Evolutionary conservation across 495 filamentous ascomycete species (phyloP).

Genomic region (Glonium stellatum): DNA sequence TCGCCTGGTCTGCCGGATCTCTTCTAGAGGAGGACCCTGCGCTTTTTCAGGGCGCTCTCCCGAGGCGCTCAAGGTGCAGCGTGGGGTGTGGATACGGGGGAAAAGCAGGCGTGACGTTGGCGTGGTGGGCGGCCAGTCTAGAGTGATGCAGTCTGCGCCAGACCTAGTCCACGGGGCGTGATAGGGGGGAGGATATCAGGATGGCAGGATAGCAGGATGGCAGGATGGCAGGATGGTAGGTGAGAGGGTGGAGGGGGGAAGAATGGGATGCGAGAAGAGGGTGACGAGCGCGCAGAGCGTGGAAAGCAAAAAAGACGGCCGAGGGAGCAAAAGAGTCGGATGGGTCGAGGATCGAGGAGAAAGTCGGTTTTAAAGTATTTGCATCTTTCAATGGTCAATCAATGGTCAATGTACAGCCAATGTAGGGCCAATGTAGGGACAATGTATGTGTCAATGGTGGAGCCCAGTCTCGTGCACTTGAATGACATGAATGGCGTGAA

Average conservation of each 20-base stretch:
- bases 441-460: slow-evolving; percentile 5
- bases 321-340: background rate
- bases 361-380: background rate
- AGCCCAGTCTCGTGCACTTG: slow-evolving; percentile 18
- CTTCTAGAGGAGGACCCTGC: background rate
- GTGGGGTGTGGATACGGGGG: slow-evolving; percentile 5
- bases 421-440: no score
- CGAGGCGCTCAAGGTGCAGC: background rate
- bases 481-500: no score
- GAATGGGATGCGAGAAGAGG: no score
- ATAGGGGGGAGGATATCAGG: no score
- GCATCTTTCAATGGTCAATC: background rate
- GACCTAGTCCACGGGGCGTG: no score
- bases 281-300: no score
- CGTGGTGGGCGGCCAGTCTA: background rate
- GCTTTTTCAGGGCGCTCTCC: slow-evolving; percentile 2
- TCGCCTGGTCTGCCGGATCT: background rate
- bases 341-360: slow-evolving; percentile 3
- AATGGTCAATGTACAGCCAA: no score
- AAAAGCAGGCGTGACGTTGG: background rate
- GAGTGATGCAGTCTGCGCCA: no score
- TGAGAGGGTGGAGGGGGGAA: no score
- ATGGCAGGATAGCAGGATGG: no score
- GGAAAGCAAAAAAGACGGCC: background rate
- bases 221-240: no score